phyloP scores from a whole-genome alignment of 352 stramenopile genomes.

The Phytophthora tubulina region DNA sequence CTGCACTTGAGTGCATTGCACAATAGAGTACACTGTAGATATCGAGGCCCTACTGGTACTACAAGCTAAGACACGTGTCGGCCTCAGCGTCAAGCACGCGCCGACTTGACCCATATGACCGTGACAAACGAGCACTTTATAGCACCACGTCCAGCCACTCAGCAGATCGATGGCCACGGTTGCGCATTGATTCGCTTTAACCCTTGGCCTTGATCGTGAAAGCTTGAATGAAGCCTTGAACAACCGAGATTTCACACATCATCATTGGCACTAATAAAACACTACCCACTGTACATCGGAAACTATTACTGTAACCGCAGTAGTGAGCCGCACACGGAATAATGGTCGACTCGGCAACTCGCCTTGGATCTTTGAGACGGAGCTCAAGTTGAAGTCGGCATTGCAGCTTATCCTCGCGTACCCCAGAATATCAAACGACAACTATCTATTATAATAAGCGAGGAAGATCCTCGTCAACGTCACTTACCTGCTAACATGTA shows the following conservation, averaged over 20 bases:
- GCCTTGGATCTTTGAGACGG: neutral
- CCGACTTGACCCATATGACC: slow-evolving; percentile 17
- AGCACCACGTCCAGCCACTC: neutral
- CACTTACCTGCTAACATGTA: too few species aligned
- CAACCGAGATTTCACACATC: too few species aligned
- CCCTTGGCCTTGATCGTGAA: too few species aligned
- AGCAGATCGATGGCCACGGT: neutral
- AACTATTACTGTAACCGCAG: too few species aligned
- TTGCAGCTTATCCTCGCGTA: too few species aligned
- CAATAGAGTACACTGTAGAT: neutral
- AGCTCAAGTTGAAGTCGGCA: neutral
- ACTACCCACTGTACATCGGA: too few species aligned
- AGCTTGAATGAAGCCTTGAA: too few species aligned
- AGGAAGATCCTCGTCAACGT: too few species aligned
- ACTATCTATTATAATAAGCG: too few species aligned
- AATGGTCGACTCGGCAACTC: too few species aligned
- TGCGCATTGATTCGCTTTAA: neutral
- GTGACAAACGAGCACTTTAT: slow-evolving; percentile 16
- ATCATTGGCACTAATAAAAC: too few species aligned
- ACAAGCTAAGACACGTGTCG: neutral
- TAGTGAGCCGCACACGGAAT: too few species aligned
- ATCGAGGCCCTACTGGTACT: neutral
- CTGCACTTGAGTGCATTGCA: neutral
- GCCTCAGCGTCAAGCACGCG: neutral
- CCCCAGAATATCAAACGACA: neutral